Base-by-base conservation (phyloP, 306 rosid species). In the Sindora glabra region DNA sequence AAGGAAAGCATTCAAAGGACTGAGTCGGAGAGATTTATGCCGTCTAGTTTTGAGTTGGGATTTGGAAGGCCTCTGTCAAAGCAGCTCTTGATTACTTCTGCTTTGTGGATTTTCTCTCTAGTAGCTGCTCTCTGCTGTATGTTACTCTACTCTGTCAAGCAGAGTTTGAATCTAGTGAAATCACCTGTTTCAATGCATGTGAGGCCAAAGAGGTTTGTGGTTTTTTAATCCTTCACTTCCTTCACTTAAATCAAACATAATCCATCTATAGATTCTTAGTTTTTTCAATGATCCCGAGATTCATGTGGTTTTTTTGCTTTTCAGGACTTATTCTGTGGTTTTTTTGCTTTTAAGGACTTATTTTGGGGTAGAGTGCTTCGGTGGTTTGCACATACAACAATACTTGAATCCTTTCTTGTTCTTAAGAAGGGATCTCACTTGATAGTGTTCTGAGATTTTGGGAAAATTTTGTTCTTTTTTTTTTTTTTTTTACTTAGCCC, bases 1-100 rank as follows among this genome's bases (percentile, higher is more conserved):
- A 42, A 66, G 69, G 62, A 26, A 3, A 2, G 34, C 34, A 9
- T n/a, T n/a, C n/a, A n/a, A n/a, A n/a, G n/a, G n/a, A n/a, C n/a
- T n/a, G n/a, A n/a, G n/a, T n/a, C n/a, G n/a, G n/a, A n/a, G 3
- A 62, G 75, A 56, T 88, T 79, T 84, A 84, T 88, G 94, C 75
- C 94, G 78, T 83, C 87, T 82, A 49, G 75, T 67, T 84, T 77
- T 80, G 76, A 67, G 56, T 75, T 73, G 89, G 83, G 34, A 58
- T 68, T 79, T 68, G 52, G 77, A 77, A 79, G 86, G 69, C 89
- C 91, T 87, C 69, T 54, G 79, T 74, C 70, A n/a, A n/a, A n/a
- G 84, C 37, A 71, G 89, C 89, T 82, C 82, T 76, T 68, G 57
- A 60, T 77, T 57, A 50, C 62, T 25, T 34, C 45, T 53, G 52